phyloP scores from a whole-genome alignment of 164 flowering plant genomes.

The Echeveria elegans region DNA sequence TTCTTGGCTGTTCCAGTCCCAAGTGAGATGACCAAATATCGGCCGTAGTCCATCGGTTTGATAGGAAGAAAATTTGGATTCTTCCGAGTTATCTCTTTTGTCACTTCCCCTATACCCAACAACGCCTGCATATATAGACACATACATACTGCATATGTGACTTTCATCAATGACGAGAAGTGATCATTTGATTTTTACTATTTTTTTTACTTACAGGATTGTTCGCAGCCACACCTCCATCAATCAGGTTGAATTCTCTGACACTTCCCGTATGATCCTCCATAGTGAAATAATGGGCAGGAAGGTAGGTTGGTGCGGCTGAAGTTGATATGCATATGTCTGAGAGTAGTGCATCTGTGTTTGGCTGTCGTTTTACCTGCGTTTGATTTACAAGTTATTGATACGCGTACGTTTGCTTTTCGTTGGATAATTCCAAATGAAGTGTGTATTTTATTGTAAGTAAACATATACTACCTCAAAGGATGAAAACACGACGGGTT shows the following conservation, averaged over 20 bases:
- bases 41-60: conserved; percentile 22
- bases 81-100: conserved; percentile 19
- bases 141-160: too few species aligned
- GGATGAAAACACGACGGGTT: conserved; percentile 30
- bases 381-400: neutral
- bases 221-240: conserved; percentile 39
- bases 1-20: conserved; percentile 38
- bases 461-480: conserved; percentile 21
- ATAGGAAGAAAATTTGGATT: conserved; percentile 15
- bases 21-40: conserved; percentile 37
- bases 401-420: too few species aligned
- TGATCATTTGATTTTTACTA: too few species aligned
- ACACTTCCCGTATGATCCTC: conserved; percentile 14
- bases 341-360: conserved; percentile 22
- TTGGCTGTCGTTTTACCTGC: conserved; percentile 17
- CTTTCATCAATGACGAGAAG: too few species aligned
- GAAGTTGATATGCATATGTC: conserved; percentile 26
- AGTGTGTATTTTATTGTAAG: neutral
- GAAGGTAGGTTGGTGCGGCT: conserved; percentile 28
- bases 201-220: conserved; percentile 20
- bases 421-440: too few species aligned
- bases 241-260: conserved; percentile 22
- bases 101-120: conserved; percentile 29
- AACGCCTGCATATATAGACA: conserved; percentile 22
- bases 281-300: conserved; percentile 24